Percentiles rank a stretch among this genome's conserved stretches.
Conservation (phyloP, 371 early-diverging fungal genomes). For the Paraphysoderma sedebokerense region DNA sequence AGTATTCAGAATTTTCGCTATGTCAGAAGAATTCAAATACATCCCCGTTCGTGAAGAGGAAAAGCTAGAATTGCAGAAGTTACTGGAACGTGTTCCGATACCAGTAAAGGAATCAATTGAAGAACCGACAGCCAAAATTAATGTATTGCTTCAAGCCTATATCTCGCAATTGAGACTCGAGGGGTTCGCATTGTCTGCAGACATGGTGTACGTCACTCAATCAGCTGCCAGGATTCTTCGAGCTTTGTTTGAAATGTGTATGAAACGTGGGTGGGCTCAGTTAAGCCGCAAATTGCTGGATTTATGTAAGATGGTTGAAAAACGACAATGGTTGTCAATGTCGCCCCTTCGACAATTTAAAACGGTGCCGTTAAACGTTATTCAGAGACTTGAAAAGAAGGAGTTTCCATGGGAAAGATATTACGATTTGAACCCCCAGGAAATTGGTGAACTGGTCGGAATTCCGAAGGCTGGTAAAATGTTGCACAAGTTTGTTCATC, state of each 20-base stretch:
- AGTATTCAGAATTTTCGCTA: constrained; percentile 67
- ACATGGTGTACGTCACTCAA: constrained; percentile 94
- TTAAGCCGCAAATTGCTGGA: constrained; percentile 67
- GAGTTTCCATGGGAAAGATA: constrained; percentile 89
- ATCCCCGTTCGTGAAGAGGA: constrained; percentile 94
- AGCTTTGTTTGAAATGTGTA: constrained; percentile 90
- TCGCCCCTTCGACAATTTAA: constrained; percentile 83
- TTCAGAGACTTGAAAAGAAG: constrained; percentile 77
- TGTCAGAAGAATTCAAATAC: constrained; percentile 82
- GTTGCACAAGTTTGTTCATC: constrained; percentile 71
- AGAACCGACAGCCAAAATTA: constrained; percentile 84
- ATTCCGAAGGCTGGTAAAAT: constrained; percentile 72
- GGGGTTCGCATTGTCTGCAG: constrained; percentile 86
- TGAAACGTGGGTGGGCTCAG: constrained; percentile 88
- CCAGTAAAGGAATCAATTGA: constrained; percentile 77
- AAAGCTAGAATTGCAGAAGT: constrained; percentile 74
- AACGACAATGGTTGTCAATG: constrained; percentile 83
- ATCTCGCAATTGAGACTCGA: constrained; percentile 79
- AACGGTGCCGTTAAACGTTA: constrained; percentile 59
- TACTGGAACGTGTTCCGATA: constrained; percentile 85
- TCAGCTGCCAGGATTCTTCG: constrained; percentile 84
- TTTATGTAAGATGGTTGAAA: constrained; percentile 85
- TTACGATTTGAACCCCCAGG: constrained; percentile 72
- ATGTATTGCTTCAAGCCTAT: constrained; percentile 85
- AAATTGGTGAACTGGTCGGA: constrained; percentile 80